phyloP scores from a whole-genome alignment of 306 rosid species.

The Cucumis melo region DNA sequence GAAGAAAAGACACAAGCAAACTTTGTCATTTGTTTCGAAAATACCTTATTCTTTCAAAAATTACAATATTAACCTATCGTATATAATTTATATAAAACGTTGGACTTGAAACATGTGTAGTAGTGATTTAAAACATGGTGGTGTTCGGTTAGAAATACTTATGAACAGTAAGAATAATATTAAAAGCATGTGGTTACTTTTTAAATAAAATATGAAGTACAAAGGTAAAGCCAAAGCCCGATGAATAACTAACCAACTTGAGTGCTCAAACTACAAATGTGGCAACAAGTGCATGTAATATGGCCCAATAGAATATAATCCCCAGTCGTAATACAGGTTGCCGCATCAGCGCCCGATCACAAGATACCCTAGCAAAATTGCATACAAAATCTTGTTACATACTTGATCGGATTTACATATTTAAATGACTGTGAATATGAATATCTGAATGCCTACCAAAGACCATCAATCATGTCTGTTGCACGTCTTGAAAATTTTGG shows the following conservation, averaged over 20 bases:
- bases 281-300: conserved; percentile 77
- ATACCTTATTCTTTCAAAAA: no score
- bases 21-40: neutral
- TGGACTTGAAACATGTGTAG: neutral
- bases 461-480: conserved; percentile 84
- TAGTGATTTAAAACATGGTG: neutral
- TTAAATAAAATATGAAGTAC: no score
- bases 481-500: conserved; percentile 84
- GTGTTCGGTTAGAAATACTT: neutral
- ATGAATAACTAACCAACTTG: conserved; percentile 19
- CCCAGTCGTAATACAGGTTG: conserved; percentile 77
- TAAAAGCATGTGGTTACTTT: neutral
- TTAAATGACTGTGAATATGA: neutral
- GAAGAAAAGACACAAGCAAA: neutral
- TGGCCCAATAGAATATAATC: conserved; percentile 73
- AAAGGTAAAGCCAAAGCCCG: neutral
- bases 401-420: neutral
- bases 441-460: conserved; percentile 46
- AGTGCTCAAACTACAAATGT: conserved; percentile 53
- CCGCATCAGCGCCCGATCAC: conserved; percentile 92
- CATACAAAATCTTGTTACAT: conserved; percentile 7
- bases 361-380: conserved; percentile 63
- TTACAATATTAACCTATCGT: neutral
- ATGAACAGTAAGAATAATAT: no score
- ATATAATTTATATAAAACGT: no score